These are phyloP conservation scores for Epichloe elymi DNA, from an alignment of 2,329 filamentous ascomycete genomes.

Conservation along the genomic window DNA sequence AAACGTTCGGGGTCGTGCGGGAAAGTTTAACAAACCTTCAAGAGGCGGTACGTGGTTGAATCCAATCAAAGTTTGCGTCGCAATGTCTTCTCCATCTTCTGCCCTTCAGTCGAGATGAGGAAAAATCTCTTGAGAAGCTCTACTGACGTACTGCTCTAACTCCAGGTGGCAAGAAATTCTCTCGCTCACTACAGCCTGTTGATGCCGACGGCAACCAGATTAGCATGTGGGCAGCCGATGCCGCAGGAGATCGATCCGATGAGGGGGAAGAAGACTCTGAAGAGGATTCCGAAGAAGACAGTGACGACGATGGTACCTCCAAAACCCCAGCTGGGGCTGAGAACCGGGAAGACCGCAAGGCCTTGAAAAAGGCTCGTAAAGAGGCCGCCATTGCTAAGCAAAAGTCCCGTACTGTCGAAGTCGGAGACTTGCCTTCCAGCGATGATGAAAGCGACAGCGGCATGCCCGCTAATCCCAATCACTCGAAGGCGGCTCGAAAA, in stretches of 20 bases:
- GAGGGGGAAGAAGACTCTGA: conserved; percentile 41
- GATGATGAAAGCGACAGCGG: conserved; percentile 49
- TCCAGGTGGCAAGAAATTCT: conserved; percentile 88
- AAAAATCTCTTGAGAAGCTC: not conserved
- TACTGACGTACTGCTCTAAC: not conserved
- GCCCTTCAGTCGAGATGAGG: not conserved
- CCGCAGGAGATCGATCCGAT: conserved; percentile 39
- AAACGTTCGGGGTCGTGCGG: conserved; percentile 61
- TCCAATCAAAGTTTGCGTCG: not conserved
- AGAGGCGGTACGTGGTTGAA: conserved; percentile 58
- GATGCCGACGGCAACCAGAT: conserved; percentile 82
- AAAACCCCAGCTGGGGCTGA: conserved; percentile 31
- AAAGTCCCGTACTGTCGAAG: conserved; percentile 57
- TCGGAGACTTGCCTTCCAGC: conserved; percentile 74
- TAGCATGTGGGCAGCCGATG: conserved; percentile 69
- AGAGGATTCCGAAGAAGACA: conserved; percentile 40
- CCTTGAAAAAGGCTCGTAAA: conserved; percentile 81
- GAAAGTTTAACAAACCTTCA: conserved; percentile 90
- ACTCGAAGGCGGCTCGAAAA: conserved; percentile 60
- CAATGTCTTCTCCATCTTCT: not conserved
- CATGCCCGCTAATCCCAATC: conserved; percentile 85
- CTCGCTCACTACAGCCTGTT: conserved; percentile 74
- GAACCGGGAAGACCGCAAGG: conserved; percentile 77
- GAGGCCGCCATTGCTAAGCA: conserved; percentile 72
- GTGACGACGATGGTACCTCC: conserved; percentile 29